Evolutionary conservation across 441 rosid species (phyloP).

Genomic region (Populus trichocarpa): DNA sequence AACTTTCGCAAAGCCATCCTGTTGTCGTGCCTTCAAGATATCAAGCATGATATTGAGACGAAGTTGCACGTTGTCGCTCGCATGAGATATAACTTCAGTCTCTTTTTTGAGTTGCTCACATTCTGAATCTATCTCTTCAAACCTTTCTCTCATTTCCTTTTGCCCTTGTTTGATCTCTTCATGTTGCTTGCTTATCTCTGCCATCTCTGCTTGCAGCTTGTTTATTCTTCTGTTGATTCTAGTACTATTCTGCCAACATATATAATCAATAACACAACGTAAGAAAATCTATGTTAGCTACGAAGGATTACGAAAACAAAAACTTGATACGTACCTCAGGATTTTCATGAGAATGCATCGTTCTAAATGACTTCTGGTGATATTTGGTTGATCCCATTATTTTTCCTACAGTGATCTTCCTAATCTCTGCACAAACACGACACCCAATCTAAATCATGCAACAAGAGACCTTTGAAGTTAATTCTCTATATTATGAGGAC

Average conservation of each 20-base stretch:
- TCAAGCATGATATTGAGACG: neutral
- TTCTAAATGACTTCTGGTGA: neutral
- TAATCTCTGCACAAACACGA: neutral
- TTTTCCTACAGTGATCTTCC: neutral
- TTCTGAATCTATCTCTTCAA: neutral
- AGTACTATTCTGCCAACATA: neutral
- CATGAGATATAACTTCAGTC: neutral
- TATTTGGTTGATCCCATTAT: neutral
- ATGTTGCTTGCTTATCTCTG: neutral
- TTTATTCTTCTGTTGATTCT: neutral
- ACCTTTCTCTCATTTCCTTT: no score
- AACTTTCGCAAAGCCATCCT: neutral
- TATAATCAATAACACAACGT: neutral
- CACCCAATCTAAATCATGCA: neutral
- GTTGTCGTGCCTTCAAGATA: neutral
- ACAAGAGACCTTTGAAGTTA: neutral
- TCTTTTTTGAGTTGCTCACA: neutral
- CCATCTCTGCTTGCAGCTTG: neutral
- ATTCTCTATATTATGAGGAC: neutral
- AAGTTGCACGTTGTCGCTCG: neutral
- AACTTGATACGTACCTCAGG: neutral
- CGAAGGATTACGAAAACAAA: neutral
- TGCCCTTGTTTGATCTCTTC: neutral
- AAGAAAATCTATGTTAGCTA: neutral
- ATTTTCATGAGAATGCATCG: neutral